Conservation (phyloP, 148 eudicot genomes). For the Dysphania ambrosioides region DNA sequence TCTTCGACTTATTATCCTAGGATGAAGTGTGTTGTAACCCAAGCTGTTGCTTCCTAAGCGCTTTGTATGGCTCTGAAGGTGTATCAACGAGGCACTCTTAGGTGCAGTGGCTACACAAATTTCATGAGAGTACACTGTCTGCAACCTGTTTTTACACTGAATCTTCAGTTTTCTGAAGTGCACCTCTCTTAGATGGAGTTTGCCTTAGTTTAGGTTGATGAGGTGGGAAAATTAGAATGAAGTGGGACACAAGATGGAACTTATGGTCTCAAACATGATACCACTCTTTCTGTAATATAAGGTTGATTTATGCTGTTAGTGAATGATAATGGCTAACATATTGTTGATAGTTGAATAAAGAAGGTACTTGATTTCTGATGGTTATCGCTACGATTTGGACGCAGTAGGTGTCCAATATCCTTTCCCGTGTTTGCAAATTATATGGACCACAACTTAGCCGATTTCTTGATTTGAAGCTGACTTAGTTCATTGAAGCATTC, state of each 20-base stretch:
- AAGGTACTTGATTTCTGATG: neutral
- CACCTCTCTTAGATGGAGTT: too few relatives aligned
- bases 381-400: neutral
- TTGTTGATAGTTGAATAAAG: neutral
- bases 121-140: neutral
- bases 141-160: neutral
- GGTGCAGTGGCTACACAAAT: neutral
- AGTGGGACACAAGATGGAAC: too few relatives aligned
- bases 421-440: neutral
- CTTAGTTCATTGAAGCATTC: neutral
- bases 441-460: neutral
- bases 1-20: neutral
- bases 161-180: neutral
- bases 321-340: neutral
- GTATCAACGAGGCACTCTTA: too few relatives aligned
- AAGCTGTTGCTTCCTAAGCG: neutral
- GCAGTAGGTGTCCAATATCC: neutral
- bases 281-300: too few relatives aligned
- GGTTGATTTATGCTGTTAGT: neutral
- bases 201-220: too few relatives aligned
- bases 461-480: neutral
- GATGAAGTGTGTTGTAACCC: neutral
- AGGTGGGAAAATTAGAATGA: too few relatives aligned
- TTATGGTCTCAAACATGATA: too few relatives aligned
- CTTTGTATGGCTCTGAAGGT: neutral